A percentile compares a stretch with the other conserved stretches of the same genome.
These are phyloP conservation scores for Phaffia rhodozyma DNA, from an alignment of 1,284 basidiomycete species.

Conservation along the genomic window DNA sequence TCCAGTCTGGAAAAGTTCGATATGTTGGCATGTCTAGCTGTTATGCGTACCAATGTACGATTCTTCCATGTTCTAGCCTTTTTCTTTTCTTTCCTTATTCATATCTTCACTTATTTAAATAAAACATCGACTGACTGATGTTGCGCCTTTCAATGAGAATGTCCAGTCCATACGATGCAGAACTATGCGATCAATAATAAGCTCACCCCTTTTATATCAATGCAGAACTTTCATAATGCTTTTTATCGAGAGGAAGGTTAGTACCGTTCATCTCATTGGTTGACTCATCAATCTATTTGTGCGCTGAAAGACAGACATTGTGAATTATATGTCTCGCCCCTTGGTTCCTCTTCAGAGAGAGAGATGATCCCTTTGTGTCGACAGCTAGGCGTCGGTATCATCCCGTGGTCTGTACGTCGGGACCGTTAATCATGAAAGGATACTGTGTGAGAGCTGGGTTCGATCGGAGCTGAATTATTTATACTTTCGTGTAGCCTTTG, in stretches of 20 bases:
- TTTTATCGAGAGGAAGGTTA: slow-evolving; percentile 52
- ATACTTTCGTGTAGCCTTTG: slow-evolving; percentile 10
- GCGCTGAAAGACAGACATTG: background rate
- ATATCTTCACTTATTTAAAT: background rate
- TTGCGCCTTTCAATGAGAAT: slow-evolving; percentile 32
- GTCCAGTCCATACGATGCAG: slow-evolving; percentile 32
- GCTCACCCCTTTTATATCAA: slow-evolving; percentile 53
- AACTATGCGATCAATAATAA: slow-evolving; percentile 40
- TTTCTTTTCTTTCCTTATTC: slow-evolving; percentile 4
- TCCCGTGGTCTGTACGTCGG: slow-evolving; percentile 3
- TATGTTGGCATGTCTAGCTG: slow-evolving; percentile 53
- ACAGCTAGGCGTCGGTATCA: slow-evolving; percentile 27
- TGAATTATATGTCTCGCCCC: background rate
- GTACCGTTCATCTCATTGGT: background rate
- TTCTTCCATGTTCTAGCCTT: slow-evolving; percentile 25
- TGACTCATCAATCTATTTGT: too few species aligned
- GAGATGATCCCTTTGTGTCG: slow-evolving; percentile 49
- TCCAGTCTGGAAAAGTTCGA: slow-evolving; percentile 49
- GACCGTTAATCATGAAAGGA: background rate
- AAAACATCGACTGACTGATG: slow-evolving; percentile 23
- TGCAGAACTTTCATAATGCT: slow-evolving; percentile 50
- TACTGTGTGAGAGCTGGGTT: background rate
- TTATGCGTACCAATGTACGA: slow-evolving; percentile 36
- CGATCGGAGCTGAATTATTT: background rate
- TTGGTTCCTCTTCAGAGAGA: slow-evolving; percentile 21